phyloP scores from a whole-genome alignment of 805 yeast species.

The Hanseniaspora guilliermondii region DNA sequence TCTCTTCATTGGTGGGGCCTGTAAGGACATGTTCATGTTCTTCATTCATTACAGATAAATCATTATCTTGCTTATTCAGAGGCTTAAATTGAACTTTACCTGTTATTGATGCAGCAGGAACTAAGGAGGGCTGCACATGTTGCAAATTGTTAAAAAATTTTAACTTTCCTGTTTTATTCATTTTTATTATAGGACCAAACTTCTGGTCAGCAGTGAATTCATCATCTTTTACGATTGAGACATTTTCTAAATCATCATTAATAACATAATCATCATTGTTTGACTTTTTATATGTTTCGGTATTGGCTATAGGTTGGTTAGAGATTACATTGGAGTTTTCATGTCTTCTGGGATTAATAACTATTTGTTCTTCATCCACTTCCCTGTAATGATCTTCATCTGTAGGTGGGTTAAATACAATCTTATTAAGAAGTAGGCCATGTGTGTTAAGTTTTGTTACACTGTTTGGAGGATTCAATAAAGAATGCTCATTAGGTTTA shows the following conservation, averaged over 20 bases:
- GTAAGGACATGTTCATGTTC: conserved; percentile 1
- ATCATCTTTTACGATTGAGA: conserved; percentile 8
- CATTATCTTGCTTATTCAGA: background rate
- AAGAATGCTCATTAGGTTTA: background rate
- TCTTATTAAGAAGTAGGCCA: conserved; percentile 8
- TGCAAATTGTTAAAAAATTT: conserved; percentile 10
- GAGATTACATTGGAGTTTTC: background rate
- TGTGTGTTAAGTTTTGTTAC: conserved; percentile 6
- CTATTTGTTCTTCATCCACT: background rate
- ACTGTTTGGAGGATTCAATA: background rate
- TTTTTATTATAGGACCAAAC: conserved; percentile 7
- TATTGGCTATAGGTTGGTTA: conserved; percentile 9
- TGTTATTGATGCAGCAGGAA: conserved; percentile 12
- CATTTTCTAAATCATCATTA: conserved; percentile 5
- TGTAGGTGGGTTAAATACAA: conserved; percentile 9
- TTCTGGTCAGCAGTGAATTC: conserved; percentile 12
- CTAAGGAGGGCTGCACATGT: conserved; percentile 7
- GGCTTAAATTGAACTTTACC: conserved; percentile 1
- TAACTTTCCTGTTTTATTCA: conserved; percentile 11
- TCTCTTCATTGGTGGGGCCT: background rate
- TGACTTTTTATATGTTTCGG: background rate
- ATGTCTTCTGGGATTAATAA: conserved; percentile 2
- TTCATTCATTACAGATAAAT: conserved; percentile 2
- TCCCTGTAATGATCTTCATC: conserved; percentile 12
- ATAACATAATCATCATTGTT: background rate